Evolutionary conservation across 148 eudicot genomes (phyloP).

Genomic region (Vaccinium macrocarpon): DNA sequence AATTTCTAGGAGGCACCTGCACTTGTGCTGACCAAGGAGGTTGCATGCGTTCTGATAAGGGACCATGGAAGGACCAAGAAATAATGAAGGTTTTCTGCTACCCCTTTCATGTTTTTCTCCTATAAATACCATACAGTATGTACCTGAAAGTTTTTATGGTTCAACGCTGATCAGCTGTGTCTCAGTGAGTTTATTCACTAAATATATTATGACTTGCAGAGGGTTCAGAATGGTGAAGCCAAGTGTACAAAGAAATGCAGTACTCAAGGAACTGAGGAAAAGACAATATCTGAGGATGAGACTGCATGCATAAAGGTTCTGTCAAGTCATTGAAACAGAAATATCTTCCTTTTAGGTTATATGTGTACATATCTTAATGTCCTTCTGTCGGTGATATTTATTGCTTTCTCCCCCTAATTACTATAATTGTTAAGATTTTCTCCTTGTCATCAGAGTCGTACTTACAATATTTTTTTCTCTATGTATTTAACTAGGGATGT

Average conservation of each 20-base stretch:
- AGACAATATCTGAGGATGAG: slow-evolving; percentile 30
- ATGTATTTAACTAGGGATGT: slow-evolving; percentile 30
- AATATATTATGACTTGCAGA: slow-evolving; percentile 25
- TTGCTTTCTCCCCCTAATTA: neutral
- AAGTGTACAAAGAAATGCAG: slow-evolving; percentile 29
- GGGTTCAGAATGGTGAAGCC: slow-evolving; percentile 50
- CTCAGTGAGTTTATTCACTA: neutral
- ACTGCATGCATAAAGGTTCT: slow-evolving; percentile 18
- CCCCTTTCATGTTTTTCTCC: slow-evolving; percentile 1
- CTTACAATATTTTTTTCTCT: slow-evolving; percentile 12
- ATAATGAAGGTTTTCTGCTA: slow-evolving; percentile 60
- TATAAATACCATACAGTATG: neutral
- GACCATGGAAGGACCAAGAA: slow-evolving; percentile 89
- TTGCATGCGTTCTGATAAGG: slow-evolving; percentile 87
- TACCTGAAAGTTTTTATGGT: neutral
- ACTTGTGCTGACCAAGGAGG: slow-evolving; percentile 86
- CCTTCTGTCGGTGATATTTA: neutral
- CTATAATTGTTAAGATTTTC: neutral
- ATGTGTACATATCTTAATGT: neutral
- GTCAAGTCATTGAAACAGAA: neutral
- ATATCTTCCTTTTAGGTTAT: neutral
- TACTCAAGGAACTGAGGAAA: slow-evolving; percentile 20
- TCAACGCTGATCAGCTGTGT: neutral
- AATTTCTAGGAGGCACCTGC: slow-evolving; percentile 89
- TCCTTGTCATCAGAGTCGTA: slow-evolving; percentile 9